These are phyloP conservation scores for Ophiostoma sp. DNA, from an alignment of 2,329 filamentous ascomycete genomes.

Conservation along the genomic window DNA sequence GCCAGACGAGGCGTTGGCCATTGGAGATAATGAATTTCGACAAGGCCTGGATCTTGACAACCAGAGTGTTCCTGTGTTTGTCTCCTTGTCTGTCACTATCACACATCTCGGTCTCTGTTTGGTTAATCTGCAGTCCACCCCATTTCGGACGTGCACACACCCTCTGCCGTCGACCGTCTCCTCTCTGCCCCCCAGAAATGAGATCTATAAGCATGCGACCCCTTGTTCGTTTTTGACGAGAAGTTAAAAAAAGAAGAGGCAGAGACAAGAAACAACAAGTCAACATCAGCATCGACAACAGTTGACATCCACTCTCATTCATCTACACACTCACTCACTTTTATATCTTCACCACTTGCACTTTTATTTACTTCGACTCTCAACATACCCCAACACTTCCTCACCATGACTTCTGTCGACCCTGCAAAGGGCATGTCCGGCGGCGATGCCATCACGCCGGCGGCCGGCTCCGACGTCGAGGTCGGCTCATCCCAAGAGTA, in stretches of 20 bases:
- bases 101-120: neutral
- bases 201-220: constrained; percentile 14
- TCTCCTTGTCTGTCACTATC: neutral
- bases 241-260: neutral
- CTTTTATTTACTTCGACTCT: neutral
- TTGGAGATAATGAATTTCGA: neutral
- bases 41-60: neutral
- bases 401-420: neutral
- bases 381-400: neutral
- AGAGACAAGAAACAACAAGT: neutral
- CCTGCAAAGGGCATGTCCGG: constrained; percentile 8
- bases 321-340: neutral
- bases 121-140: neutral
- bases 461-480: constrained; percentile 3
- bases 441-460: constrained; percentile 12
- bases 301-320: neutral
- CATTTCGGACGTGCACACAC: neutral
- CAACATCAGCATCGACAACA: neutral
- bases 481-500: constrained; percentile 15
- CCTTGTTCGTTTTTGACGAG: constrained; percentile 8
- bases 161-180: neutral
- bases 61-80: neutral
- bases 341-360: neutral
- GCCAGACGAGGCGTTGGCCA: neutral
- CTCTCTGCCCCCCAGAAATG: neutral